phyloP scores from a whole-genome alignment of 768 basidiomycete genomes.

The Hypholoma sublateritium region DNA sequence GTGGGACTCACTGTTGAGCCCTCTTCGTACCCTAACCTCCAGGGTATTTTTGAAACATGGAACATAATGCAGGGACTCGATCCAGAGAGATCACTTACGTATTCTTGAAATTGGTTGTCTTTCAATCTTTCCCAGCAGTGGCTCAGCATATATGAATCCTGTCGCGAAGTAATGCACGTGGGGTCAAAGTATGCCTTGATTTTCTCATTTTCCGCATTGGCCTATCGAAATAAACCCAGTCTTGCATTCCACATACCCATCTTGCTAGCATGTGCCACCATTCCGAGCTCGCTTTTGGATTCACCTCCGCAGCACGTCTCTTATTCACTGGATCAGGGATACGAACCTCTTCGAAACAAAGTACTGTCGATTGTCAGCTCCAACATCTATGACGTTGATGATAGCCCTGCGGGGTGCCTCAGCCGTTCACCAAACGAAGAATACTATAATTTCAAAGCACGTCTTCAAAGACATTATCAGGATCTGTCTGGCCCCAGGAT shows the following conservation, averaged over 20 bases:
- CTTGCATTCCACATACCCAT: constrained; percentile 20
- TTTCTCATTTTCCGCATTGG: constrained; percentile 15
- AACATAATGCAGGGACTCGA: constrained; percentile 4
- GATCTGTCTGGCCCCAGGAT: neutral
- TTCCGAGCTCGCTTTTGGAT: constrained; percentile 9
- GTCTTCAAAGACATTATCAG: neutral
- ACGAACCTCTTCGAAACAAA: constrained; percentile 7
- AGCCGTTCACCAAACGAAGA: neutral
- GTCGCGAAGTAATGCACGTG: constrained; percentile 3
- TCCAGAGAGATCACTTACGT: neutral
- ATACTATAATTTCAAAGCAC: neutral
- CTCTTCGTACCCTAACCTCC: constrained; percentile 1
- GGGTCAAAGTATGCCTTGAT: constrained; percentile 12
- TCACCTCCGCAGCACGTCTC: constrained; percentile 15
- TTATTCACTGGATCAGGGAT: constrained; percentile 21
- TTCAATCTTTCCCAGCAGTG: constrained; percentile 8
- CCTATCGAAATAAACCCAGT: constrained; percentile 8
- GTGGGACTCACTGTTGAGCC: neutral
- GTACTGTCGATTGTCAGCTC: constrained; percentile 6
- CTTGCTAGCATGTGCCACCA: constrained; percentile 31
- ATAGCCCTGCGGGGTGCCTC: constrained; percentile 7
- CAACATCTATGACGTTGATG: neutral
- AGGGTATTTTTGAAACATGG: constrained; percentile 9
- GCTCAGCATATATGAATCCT: constrained; percentile 15
- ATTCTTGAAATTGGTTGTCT: constrained; percentile 11